Conservation (phyloP, 2,329 filamentous ascomycete genomes). For the Rutstroemia sp. region DNA sequence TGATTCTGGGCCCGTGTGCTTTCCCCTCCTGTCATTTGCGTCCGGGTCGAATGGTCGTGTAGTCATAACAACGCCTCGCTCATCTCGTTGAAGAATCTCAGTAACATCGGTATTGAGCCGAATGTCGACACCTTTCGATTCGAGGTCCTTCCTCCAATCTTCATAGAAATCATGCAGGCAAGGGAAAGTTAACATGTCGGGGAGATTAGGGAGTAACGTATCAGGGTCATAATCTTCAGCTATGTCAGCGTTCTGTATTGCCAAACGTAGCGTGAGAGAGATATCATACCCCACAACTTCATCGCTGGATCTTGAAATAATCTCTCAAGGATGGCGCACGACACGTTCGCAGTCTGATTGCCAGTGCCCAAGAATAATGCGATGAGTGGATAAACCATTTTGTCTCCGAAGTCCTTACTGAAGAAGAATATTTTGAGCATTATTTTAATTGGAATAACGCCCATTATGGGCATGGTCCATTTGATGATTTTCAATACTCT, state of each 20-base stretch:
- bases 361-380: constrained; percentile 67
- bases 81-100: constrained; percentile 42
- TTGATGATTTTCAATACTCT: constrained; percentile 38
- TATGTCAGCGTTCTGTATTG: too few relatives aligned
- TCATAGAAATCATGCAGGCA: constrained; percentile 55
- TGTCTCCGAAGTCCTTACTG: constrained; percentile 61
- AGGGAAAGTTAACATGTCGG: constrained; percentile 60
- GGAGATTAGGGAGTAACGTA: constrained; percentile 49
- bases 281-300: constrained; percentile 41
- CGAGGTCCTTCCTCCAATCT: constrained; percentile 48
- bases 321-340: constrained; percentile 57
- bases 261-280: too few relatives aligned
- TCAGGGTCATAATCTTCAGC: constrained; percentile 41
- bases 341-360: constrained; percentile 66
- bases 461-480: constrained; percentile 53
- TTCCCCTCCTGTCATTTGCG: constrained; percentile 39
- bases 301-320: constrained; percentile 52
- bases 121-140: constrained; percentile 47
- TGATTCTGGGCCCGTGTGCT: constrained; percentile 34
- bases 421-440: constrained; percentile 64
- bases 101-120: constrained; percentile 50
- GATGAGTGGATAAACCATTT: constrained; percentile 63
- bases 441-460: constrained; percentile 54
- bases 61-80: constrained; percentile 44
- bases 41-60: constrained; percentile 37